Percentiles rank a stretch among this genome's conserved stretches.
Evolutionary conservation across 1,284 basidiomycete genomes (phyloP).

Genomic region (Mycena sp.): DNA sequence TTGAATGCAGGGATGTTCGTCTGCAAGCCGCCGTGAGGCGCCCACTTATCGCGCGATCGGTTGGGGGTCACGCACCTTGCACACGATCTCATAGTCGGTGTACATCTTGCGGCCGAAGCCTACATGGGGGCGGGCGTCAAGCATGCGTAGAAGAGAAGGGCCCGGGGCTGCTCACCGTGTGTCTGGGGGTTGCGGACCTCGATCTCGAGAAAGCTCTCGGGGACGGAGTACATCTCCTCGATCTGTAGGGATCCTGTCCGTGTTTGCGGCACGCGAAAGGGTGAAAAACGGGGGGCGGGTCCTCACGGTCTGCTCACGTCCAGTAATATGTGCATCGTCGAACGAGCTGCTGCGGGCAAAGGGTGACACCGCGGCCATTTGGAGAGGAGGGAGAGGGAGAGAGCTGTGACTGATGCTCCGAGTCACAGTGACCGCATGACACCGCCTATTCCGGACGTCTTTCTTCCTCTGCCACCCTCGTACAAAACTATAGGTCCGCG

Average conservation of each 20-base stretch:
- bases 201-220: conserved; percentile 98
- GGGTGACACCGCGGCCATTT: conserved; percentile 78
- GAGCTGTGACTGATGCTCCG: not conserved
- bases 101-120: conserved; percentile 98
- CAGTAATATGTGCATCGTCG: conserved; percentile 74
- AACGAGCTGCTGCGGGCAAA: conserved; percentile 82
- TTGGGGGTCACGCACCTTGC: conserved; percentile 88
- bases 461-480: too few relatives aligned
- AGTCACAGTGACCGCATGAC: not conserved
- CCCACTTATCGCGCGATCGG: conserved; percentile 3
- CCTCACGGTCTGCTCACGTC: conserved; percentile 85
- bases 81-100: conserved; percentile 99
- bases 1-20: conserved; percentile 99
- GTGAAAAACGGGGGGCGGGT: conserved; percentile 31
- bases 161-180: conserved; percentile 71
- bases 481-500: too few relatives aligned
- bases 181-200: conserved; percentile 98
- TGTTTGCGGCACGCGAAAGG: conserved; percentile 37
- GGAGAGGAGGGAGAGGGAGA: not conserved
- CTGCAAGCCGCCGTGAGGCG: conserved; percentile 48
- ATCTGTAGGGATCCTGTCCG: conserved; percentile 63
- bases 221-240: conserved; percentile 98
- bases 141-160: not conserved
- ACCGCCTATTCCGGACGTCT: too few relatives aligned
- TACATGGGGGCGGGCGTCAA: conserved; percentile 42